These are phyloP conservation scores for Capsicum pubescens DNA, from an alignment of 257 asterid genomes.

Conservation along the genomic window DNA sequence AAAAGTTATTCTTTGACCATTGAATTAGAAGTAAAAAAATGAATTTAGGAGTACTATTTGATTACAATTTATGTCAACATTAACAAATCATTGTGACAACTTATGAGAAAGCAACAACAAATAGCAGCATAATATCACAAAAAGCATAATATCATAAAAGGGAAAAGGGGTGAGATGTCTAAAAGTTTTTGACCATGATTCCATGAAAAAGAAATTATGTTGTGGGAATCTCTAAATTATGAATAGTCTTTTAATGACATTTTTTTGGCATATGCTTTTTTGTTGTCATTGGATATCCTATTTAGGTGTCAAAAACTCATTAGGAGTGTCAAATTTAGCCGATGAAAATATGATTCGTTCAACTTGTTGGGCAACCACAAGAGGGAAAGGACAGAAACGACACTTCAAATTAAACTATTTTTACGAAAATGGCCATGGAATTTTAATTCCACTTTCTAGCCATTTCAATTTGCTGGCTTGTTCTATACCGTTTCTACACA, in stretches of 20 bases:
- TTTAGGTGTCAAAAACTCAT: not conserved
- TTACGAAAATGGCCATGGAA: no score
- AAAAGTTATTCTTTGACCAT: not conserved
- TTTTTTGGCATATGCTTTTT: not conserved
- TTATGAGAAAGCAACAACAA: not conserved
- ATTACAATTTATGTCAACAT: constrained; percentile 7
- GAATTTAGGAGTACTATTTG: not conserved
- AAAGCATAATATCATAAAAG: not conserved
- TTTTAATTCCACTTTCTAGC: no score
- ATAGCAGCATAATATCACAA: not conserved
- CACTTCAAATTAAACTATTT: no score
- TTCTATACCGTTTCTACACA: no score
- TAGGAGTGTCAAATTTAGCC: not conserved
- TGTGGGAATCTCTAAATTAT: not conserved
- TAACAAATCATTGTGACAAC: not conserved
- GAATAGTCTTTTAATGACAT: not conserved
- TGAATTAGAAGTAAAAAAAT: not conserved
- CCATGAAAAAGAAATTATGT: not conserved
- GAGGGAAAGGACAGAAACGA: no score
- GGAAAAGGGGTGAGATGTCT: not conserved
- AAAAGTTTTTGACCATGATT: not conserved
- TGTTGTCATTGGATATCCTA: constrained; percentile 1
- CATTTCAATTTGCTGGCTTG: no score
- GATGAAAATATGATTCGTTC: not conserved
- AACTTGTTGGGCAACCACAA: no score